phyloP scores from a whole-genome alignment of 805 yeast species.

The Candida michaelii region DNA sequence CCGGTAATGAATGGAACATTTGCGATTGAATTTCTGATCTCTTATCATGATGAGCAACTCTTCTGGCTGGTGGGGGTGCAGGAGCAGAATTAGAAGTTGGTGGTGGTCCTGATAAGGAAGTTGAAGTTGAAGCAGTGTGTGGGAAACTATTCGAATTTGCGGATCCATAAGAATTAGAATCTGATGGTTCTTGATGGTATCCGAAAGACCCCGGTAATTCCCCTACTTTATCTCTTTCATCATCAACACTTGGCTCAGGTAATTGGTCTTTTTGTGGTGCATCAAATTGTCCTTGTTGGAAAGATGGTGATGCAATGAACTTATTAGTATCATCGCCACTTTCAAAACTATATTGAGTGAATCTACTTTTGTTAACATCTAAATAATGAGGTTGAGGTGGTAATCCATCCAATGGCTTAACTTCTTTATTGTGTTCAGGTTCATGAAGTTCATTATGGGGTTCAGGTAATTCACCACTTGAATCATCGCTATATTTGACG shows the following conservation, averaged over 20 bases:
- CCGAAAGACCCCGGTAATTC: conserved; percentile 11
- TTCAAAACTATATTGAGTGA: conserved; percentile 38
- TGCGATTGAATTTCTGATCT: conserved; percentile 34
- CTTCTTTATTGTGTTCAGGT: conserved; percentile 2
- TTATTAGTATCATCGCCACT: conserved; percentile 39
- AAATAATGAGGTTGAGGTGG: conserved; percentile 13
- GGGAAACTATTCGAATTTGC: neutral
- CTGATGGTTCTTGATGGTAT: neutral
- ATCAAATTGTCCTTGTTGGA: conserved; percentile 15
- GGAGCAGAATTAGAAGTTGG: conserved; percentile 30
- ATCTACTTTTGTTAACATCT: conserved; percentile 15
- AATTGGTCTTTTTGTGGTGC: conserved; percentile 4
- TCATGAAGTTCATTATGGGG: conserved; percentile 15
- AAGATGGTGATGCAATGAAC: conserved; percentile 29
- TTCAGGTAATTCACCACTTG: conserved; percentile 6
- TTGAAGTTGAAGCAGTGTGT: neutral
- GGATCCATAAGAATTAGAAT: neutral
- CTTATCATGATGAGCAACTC: conserved; percentile 35
- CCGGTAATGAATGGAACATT: conserved; percentile 46
- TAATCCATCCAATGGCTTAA: neutral
- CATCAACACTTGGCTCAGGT: conserved; percentile 10
- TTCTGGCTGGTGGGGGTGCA: conserved; percentile 60
- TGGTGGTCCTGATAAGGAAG: conserved; percentile 3
- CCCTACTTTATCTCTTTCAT: conserved; percentile 17
- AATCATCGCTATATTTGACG: conserved; percentile 30